A percentile compares a stretch with the other conserved stretches of the same genome.
Evolutionary conservation across 2,329 filamentous ascomycete species (phyloP).

Genomic region (Calonectria henricotiae): DNA sequence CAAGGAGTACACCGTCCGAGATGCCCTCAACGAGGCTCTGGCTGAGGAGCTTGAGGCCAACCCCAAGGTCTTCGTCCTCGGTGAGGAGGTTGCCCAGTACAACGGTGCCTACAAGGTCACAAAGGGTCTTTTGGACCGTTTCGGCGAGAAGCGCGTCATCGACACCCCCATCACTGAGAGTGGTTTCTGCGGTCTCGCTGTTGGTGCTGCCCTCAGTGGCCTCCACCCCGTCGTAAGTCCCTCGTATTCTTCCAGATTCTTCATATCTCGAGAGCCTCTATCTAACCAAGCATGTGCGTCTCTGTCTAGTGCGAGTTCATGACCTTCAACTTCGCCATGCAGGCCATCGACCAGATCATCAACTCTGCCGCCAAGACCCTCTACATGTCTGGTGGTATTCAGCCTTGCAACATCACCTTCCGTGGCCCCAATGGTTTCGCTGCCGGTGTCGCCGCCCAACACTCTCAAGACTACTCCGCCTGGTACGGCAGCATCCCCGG

Average conservation of each 20-base stretch:
- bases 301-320: constrained; percentile 94
- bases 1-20: constrained; percentile 97
- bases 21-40: constrained; percentile 97
- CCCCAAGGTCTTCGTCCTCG: constrained; percentile 94
- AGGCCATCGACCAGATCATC: constrained; percentile 99
- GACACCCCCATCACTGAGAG: constrained; percentile 99
- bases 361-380: constrained; percentile 99
- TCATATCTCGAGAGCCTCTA: constrained; percentile 6
- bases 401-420: constrained; percentile 99
- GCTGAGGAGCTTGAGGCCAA: constrained; percentile 97
- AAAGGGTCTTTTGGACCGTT: constrained; percentile 96
- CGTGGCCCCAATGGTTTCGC: constrained; percentile 99
- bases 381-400: constrained; percentile 99
- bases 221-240: constrained; percentile 91
- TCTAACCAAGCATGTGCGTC: constrained; percentile 36
- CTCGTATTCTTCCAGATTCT: background rate
- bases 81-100: constrained; percentile 99
- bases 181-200: constrained; percentile 93
- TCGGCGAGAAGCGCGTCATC: constrained; percentile 97
- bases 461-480: constrained; percentile 98
- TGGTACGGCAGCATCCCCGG: constrained; percentile 99
- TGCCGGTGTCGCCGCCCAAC: constrained; percentile 94
- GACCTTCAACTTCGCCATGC: constrained; percentile 99
- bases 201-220: constrained; percentile 94
- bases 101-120: constrained; percentile 99